Percentiles rank a stretch among this genome's conserved stretches.
Conservation (phyloP, 2,329 filamentous ascomycete species). For the Botrytis hyacinthi region DNA sequence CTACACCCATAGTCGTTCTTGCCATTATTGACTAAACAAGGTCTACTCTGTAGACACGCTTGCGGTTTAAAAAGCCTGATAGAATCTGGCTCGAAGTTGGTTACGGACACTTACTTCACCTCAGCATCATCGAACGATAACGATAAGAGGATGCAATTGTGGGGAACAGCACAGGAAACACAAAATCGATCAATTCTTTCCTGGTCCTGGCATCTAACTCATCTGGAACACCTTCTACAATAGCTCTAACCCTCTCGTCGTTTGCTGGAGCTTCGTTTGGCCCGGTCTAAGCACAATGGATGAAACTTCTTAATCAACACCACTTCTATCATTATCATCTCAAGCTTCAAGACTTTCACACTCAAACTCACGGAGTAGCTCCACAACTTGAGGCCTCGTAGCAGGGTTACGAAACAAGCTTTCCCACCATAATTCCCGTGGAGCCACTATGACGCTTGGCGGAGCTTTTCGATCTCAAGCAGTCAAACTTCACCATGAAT, state of each 20-base stretch:
- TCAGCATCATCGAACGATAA: not conserved
- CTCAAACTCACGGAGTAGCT: not conserved
- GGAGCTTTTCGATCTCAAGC: not conserved
- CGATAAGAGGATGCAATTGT: conserved; percentile 8
- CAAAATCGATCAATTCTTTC: not conserved
- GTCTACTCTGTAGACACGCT: not conserved
- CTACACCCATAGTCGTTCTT: not conserved
- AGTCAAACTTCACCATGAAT: not conserved
- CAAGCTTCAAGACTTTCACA: not conserved
- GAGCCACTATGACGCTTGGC: conserved; percentile 19
- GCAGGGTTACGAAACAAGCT: conserved; percentile 22
- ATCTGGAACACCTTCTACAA: not conserved
- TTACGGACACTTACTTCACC: not conserved
- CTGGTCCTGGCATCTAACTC: not conserved
- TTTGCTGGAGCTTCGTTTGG: not conserved
- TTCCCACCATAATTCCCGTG: not conserved
- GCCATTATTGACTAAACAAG: not conserved
- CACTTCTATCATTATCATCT: not conserved
- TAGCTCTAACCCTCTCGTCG: not conserved
- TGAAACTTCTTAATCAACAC: not conserved
- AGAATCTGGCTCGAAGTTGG: not conserved
- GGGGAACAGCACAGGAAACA: not conserved
- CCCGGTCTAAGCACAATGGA: not conserved
- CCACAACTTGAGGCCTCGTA: not conserved
- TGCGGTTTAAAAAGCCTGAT: not conserved